Conservation (phyloP, 2,329 filamentous ascomycete genomes). For the Cladosporium sp. region DNA sequence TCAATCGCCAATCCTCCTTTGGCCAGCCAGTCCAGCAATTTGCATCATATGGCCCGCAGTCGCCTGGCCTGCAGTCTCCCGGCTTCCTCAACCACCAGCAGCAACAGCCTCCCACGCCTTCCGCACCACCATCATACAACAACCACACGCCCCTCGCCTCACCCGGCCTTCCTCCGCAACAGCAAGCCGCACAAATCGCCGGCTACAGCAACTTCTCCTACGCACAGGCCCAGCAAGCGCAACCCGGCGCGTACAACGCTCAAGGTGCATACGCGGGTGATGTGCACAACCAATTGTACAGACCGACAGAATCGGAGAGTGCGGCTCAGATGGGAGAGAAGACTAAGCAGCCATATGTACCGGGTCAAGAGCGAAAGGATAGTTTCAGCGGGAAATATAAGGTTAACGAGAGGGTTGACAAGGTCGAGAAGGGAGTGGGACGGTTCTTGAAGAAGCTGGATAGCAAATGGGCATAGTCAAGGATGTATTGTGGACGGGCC, state of each 20-base stretch:
- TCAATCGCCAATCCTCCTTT: slow-evolving; percentile 27
- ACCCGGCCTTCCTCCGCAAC: slow-evolving; percentile 36
- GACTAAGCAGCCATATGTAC: background rate
- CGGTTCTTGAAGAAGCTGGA: slow-evolving; percentile 75
- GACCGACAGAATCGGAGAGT: slow-evolving; percentile 53
- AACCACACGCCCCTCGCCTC: slow-evolving; percentile 35
- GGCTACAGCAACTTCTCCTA: slow-evolving; percentile 57
- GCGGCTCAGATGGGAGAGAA: background rate
- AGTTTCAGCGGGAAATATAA: slow-evolving; percentile 22
- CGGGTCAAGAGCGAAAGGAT: slow-evolving; percentile 4
- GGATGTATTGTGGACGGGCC: background rate
- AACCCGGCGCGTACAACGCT: slow-evolving; percentile 16
- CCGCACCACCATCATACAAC: slow-evolving; percentile 31
- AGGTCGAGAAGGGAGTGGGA: slow-evolving; percentile 65
- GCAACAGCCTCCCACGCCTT: slow-evolving; percentile 29
- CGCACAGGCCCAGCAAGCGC: slow-evolving; percentile 27
- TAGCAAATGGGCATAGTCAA: slow-evolving; percentile 33
- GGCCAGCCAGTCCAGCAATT: slow-evolving; percentile 20
- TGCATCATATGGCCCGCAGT: slow-evolving; percentile 18
- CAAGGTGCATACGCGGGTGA: slow-evolving; percentile 42
- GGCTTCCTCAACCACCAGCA: slow-evolving; percentile 18
- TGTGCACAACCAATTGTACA: slow-evolving; percentile 66
- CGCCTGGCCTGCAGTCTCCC: slow-evolving; percentile 24
- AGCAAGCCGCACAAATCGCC: slow-evolving; percentile 19
- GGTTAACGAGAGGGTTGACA: slow-evolving; percentile 62